Conservation (phyloP, 225 moss, liverwort and hornwort species). For the Marchantia polymorpha region DNA sequence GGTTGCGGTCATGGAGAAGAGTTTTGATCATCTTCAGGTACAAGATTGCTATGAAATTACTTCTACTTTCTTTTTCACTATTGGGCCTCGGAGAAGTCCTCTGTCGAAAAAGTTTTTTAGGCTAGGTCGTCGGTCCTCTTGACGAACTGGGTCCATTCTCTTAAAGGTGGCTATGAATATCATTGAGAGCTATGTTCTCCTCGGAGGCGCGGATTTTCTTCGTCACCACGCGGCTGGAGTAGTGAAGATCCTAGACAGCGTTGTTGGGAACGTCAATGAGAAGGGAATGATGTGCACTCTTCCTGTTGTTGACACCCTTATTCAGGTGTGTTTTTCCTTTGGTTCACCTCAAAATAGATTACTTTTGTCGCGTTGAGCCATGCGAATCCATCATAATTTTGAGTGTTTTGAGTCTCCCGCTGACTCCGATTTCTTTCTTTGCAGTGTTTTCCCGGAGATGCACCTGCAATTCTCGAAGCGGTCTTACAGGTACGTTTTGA, state of each 20-base stretch:
- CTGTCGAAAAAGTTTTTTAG: too few relatives aligned
- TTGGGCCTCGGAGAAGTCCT: too few relatives aligned
- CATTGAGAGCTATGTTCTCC: slow-evolving; percentile 88
- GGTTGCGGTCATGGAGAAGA: slow-evolving; percentile 82
- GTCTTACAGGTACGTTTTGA: slow-evolving; percentile 65
- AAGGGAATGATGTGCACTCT: slow-evolving; percentile 98
- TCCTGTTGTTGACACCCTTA: slow-evolving; percentile 89
- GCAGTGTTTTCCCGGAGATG: slow-evolving; percentile 93
- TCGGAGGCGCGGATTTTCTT: slow-evolving; percentile 89
- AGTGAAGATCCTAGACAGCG: slow-evolving; percentile 82
- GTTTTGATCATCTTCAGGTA: slow-evolving; percentile 91
- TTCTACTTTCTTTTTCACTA: too few relatives aligned
- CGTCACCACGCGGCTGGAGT: slow-evolving; percentile 80
- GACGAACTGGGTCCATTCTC: neutral
- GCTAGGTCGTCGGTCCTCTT: neutral
- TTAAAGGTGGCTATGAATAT: slow-evolving; percentile 88
- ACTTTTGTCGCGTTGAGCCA: neutral
- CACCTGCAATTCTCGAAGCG: slow-evolving; percentile 84
- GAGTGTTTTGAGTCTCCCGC: neutral
- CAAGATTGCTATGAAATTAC: too few relatives aligned
- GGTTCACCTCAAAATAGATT: neutral
- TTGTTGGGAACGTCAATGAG: slow-evolving; percentile 98
- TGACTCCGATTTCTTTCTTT: neutral
- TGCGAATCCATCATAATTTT: neutral
- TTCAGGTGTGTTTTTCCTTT: slow-evolving; percentile 55